A percentile compares a stretch with the other conserved stretches of the same genome.
These are phyloP conservation scores for Anisodus acutangulus DNA, from an alignment of 257 asterid species.

Conservation along the genomic window DNA sequence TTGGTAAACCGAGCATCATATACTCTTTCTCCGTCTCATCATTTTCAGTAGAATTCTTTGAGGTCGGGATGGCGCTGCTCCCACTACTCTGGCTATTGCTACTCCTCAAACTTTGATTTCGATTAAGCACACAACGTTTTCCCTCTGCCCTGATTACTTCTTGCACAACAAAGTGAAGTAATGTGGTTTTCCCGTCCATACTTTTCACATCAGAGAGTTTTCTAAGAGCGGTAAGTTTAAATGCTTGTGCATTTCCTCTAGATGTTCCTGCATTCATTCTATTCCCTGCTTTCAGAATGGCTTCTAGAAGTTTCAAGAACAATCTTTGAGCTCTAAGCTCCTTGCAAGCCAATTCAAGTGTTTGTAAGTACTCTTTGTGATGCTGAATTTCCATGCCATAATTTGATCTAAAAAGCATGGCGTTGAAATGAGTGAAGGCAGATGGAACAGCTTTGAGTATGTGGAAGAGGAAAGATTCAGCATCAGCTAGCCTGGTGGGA, in stretches of 20 bases:
- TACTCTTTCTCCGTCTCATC: slow-evolving; percentile 76
- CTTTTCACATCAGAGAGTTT: slow-evolving; percentile 88
- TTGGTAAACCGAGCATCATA: slow-evolving; percentile 82
- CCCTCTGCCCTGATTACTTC: slow-evolving; percentile 94
- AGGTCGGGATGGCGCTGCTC: slow-evolving; percentile 30
- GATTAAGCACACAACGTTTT: slow-evolving; percentile 65
- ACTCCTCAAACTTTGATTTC: slow-evolving; percentile 57
- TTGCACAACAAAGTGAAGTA: slow-evolving; percentile 86
- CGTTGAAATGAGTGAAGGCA: slow-evolving; percentile 70
- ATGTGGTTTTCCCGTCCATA: slow-evolving; percentile 81
- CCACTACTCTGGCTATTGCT: slow-evolving; percentile 45
- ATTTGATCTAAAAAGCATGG: slow-evolving; percentile 72
- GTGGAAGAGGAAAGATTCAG: slow-evolving; percentile 87
- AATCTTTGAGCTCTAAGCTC: slow-evolving; percentile 81
- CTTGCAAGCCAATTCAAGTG: slow-evolving; percentile 69
- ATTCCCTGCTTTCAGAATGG: slow-evolving; percentile 85
- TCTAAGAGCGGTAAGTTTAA: slow-evolving; percentile 73
- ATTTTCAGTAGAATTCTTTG: slow-evolving; percentile 38
- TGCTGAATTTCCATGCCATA: slow-evolving; percentile 53
- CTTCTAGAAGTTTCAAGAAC: slow-evolving; percentile 88
- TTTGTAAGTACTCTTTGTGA: slow-evolving; percentile 53
- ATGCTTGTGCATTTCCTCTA: slow-evolving; percentile 89
- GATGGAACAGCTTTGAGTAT: slow-evolving; percentile 83
- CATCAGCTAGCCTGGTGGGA: slow-evolving; percentile 73
- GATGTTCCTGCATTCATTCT: slow-evolving; percentile 85